Evolutionary conservation across 148 eudicot genomes (phyloP).

Genomic region (Silene latifolia): DNA sequence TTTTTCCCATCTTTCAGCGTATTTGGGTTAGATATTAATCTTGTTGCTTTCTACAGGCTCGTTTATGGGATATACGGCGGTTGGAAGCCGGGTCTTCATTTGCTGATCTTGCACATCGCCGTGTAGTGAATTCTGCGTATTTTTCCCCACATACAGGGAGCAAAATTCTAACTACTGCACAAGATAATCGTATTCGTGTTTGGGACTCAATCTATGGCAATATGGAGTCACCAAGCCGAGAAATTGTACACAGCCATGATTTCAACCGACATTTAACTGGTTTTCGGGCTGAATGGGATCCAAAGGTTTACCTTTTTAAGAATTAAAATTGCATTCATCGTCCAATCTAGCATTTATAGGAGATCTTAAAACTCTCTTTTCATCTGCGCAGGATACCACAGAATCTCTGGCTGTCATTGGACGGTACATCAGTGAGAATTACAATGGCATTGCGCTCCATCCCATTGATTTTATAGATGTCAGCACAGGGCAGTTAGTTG

Average conservation of each 20-base stretch:
- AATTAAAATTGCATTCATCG: neutral
- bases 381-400: constrained; percentile 61
- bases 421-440: constrained; percentile 92
- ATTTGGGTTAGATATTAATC: neutral
- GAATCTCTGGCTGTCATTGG: constrained; percentile 96
- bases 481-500: constrained; percentile 86
- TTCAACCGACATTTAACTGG: constrained; percentile 90
- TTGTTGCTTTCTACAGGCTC: constrained; percentile 49
- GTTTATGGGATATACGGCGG: constrained; percentile 86
- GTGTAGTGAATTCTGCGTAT: constrained; percentile 95
- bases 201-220: constrained; percentile 86
- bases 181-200: constrained; percentile 85
- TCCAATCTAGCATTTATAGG: neutral
- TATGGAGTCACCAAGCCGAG: constrained; percentile 86
- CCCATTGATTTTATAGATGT: constrained; percentile 91
- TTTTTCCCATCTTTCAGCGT: neutral
- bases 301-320: constrained; percentile 52
- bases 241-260: constrained; percentile 98
- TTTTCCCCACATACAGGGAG: constrained; percentile 87
- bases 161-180: constrained; percentile 90
- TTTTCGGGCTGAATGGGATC: constrained; percentile 97
- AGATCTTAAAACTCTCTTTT: neutral
- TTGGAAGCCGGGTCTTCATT: constrained; percentile 71
- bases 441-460: constrained; percentile 80
- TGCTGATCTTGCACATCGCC: constrained; percentile 61